phyloP scores from a whole-genome alignment of 768 basidiomycete species.

The Gymnopilus dilepis region DNA sequence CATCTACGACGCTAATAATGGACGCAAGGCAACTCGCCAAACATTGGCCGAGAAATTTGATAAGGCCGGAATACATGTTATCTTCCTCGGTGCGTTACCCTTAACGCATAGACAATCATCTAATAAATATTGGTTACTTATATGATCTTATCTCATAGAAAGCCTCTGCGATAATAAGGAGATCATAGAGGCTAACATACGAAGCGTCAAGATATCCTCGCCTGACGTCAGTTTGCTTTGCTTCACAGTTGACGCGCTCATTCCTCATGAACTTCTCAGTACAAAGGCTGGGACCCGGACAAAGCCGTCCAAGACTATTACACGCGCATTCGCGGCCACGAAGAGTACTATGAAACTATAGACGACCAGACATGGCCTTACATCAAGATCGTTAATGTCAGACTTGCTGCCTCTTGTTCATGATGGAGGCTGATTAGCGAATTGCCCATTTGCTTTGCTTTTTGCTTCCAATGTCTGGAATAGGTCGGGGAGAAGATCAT shows the following conservation, averaged over 20 bases:
- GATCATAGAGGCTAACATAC: conserved; percentile 92
- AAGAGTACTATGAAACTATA: conserved; percentile 87
- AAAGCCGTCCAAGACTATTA: conserved; percentile 93
- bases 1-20: conserved; percentile 98
- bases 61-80: conserved; percentile 86
- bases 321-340: conserved; percentile 84
- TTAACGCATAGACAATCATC: no score
- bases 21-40: conserved; percentile 68
- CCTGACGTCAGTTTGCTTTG: conserved; percentile 79
- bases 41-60: conserved; percentile 85
- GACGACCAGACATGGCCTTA: conserved; percentile 92
- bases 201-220: conserved; percentile 97
- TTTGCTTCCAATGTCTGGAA: conserved; percentile 1
- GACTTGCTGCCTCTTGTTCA: conserved; percentile 16
- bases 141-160: conserved; percentile 52
- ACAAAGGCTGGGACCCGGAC: conserved; percentile 92
- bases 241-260: not conserved
- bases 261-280: conserved; percentile 51
- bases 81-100: conserved; percentile 78
- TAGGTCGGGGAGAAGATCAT: conserved; percentile 96
- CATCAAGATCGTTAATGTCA: conserved; percentile 91
- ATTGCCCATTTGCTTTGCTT: not conserved
- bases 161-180: conserved; percentile 90
- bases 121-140: not conserved
- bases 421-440: not conserved